Evolutionary conservation across 768 basidiomycete species (phyloP), one percentile per base, ranked within the genome.

Genomic region (Lentinula sp.): DNA sequence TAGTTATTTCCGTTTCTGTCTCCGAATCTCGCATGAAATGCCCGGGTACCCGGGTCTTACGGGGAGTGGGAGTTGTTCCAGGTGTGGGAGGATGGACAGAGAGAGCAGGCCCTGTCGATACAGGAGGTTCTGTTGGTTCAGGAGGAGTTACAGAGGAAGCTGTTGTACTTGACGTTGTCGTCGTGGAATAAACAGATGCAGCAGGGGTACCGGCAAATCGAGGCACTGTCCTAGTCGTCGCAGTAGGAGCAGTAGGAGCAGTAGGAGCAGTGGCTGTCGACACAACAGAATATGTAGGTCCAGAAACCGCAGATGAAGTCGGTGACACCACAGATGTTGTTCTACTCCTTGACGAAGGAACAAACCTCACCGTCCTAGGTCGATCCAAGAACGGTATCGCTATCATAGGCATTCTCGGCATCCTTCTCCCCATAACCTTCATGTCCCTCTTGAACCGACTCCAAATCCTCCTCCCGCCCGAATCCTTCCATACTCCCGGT

Each of bases 401-500:
- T 8, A 42, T n/a, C 12, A 32, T n/a, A n/a, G 16, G 36, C 41
- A 60, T 28, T 39, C 57, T 45, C 43, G 64, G 65, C 62, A 68
- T 56, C 61, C 62, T 50, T 53, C 62, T 20, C 57, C 57, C 36
- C 39, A 66, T 70, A 72, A 59, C 61, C 42, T 59, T 62, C 20
- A 71, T 35, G 48, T 73, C 72, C 36, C 71, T 76, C 56, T 73
- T 66, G 33, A 79, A 67, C 37, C 72, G 66, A 60, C 73, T 73
- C 53, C 53, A 55, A 18, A 55, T 55, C 45, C 69, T 70, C 28
- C 68, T 68, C 9, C 77, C 65, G 35, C 79, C 77, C 9, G 70
- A 68, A 54, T 82, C 82, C 15, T 72, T 71, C 75, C 76, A 81
- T 8, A 85, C 60, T 13, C 73, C 74, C 28, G 82, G 78, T 1